A percentile compares a stretch with the other conserved stretches of the same genome.
These are phyloP conservation scores for Kuraishia cidri DNA, from an alignment of 805 yeast species.

Conservation along the genomic window DNA sequence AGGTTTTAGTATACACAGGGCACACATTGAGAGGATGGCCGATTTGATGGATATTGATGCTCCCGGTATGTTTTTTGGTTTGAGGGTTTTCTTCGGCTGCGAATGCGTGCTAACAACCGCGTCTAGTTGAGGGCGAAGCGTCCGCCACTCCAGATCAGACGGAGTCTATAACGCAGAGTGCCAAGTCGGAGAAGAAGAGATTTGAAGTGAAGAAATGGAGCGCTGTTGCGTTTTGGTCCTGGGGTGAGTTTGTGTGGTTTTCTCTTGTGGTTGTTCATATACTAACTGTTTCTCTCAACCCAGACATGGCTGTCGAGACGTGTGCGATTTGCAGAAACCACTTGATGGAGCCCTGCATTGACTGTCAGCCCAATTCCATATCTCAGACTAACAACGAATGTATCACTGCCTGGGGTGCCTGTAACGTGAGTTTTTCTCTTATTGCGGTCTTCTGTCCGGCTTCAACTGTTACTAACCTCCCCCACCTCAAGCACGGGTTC, in stretches of 20 bases:
- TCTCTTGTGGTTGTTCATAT: neutral
- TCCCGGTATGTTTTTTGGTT: slow-evolving; percentile 10
- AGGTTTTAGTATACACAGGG: too few species aligned
- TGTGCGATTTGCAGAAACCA: slow-evolving; percentile 98
- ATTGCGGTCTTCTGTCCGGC: too few species aligned
- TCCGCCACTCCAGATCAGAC: too few species aligned
- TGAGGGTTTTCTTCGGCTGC: too few species aligned
- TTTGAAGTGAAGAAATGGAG: slow-evolving; percentile 98
- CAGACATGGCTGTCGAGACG: slow-evolving; percentile 79
- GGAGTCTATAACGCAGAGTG: too few species aligned
- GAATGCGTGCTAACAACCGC: too few species aligned
- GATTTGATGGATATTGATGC: slow-evolving; percentile 16
- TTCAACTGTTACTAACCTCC: too few species aligned
- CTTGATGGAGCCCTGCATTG: slow-evolving; percentile 96
- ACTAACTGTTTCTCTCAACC: slow-evolving; percentile 9
- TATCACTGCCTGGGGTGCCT: slow-evolving; percentile 93
- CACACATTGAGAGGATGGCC: slow-evolving; percentile 3
- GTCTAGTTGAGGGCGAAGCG: too few species aligned
- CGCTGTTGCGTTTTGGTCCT: slow-evolving; percentile 99
- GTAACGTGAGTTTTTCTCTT: too few species aligned
- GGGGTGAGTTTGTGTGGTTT: slow-evolving; percentile 49
- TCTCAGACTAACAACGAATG: slow-evolving; percentile 63
- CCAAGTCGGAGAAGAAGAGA: slow-evolving; percentile 45
- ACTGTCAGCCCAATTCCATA: slow-evolving; percentile 81
- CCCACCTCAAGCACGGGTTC: too few species aligned